Evolutionary conservation across 805 yeast genomes (phyloP), one percentile per base, ranked within the genome.

Genomic region (Yarrowia divulgata): DNA sequence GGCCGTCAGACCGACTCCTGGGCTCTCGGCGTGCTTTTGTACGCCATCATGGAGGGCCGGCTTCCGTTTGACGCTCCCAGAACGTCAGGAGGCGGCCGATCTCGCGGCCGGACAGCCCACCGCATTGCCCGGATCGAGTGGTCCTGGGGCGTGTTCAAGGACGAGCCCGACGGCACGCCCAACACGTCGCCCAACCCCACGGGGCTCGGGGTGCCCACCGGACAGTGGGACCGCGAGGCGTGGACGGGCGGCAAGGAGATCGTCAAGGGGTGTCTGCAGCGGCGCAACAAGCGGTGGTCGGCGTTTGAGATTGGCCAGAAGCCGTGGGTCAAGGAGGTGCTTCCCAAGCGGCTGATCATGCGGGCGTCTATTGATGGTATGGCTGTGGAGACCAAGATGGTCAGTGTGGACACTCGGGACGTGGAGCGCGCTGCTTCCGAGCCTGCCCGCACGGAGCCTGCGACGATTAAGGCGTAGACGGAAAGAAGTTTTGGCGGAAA

Each of bases 1-100:
- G 99, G 99, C 13, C 85, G 90, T 67, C 87, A 91, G 72, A 89
- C 95, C 62, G 99, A 95, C 77, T 82, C 93, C 19, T 95, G 99
- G 99, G 91, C 98, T 1, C 78, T 93, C 10, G 99, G 99, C 1
- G 98, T 95, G 2, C 81, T 93, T n/a, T 79, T 93, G 0, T 95
- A 93, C 75, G 87, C 96, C 1, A 79, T 94, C 35, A 77, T 95
- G 74, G 99, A 95, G 74, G 88, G 91, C 50, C 78, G 97, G 69
- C 81, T 95, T 60, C 99, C 99, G 5, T 95, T 95, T 81, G 99
- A 95, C 76, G 86, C 91, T 2, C 89, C 93, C 1, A 93, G 76
- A 70, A 77, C 73, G 73, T 71, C 71, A 66, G 77, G 74, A 16
- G 77, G 76, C 23, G 79, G 68, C 68, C 77, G 73, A 77, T 84